Base-by-base conservation (phyloP, 108 stramenopile genomes). In the Cyclotella atomus region DNA sequence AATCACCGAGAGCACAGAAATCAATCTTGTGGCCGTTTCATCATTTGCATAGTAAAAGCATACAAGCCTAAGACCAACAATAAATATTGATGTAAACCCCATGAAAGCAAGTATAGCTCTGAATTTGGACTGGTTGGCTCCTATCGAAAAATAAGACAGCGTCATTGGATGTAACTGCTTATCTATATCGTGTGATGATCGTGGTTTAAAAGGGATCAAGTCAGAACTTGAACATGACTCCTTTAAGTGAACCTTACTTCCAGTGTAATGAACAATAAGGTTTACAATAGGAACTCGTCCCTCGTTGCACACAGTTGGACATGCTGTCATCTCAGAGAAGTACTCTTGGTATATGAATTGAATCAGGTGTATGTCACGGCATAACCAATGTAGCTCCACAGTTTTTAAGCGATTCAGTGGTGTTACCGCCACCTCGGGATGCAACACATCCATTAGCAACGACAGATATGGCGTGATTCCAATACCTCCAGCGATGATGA, bases 401-500 rank as follows among this genome's bases (percentile, higher is more conserved):
- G 59, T 33, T 36, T 38, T 70, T n/a, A 43, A 61, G 0, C 5
- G 41, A 25, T 28, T 3, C n/a, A n/a, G n/a, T 57, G 60, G 20
- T 34, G 30, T 3, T 38, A 21, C 6, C 63, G 53, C 55, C 56
- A n/a, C 14, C 30, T 21, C 3, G 25, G 28, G 33, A 23, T 32
- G 6, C 15, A 57, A 29, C 24, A 76, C 54, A 41, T 65, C 55
- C 23, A n/a, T 16, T 12, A 81, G 2, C 46, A 82, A 32, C 28
- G 85, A 76, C 25, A 89, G 50, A 69, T 77, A 87, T 5, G 89
- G 86, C 28, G 89, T 89, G 41, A 89, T 87, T 15, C 89, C 89
- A 28, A 89, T 77, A 9, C 89, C 89, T 9, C 84, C 89, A 29
- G 86, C 86, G 0, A 87, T 62, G 8, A 89, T 30, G 9, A 84